Percentiles rank a stretch among this genome's conserved stretches.
Conservation (phyloP, 2,329 filamentous ascomycete genomes). For the Fusarium tricinctum region DNA sequence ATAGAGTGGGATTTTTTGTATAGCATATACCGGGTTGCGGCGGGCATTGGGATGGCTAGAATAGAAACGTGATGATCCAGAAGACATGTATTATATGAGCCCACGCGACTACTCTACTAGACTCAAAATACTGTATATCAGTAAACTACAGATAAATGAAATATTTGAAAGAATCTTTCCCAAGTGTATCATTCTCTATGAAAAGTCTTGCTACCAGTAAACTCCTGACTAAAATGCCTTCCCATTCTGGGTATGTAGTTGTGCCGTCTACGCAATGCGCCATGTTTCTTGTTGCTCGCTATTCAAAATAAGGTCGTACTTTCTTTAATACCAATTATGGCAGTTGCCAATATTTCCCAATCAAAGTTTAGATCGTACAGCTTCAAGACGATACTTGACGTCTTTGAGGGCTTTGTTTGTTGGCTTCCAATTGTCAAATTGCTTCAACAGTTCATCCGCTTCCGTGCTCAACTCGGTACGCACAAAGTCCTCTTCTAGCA, state of each 20-base stretch:
- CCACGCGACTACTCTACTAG: conserved; percentile 40
- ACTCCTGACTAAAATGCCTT: conserved; percentile 25
- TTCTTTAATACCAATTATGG: conserved; percentile 1
- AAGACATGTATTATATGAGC: conserved; percentile 41
- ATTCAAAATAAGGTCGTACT: not conserved
- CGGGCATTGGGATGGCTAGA: conserved; percentile 26
- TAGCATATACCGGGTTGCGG: conserved; percentile 36
- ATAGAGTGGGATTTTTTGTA: conserved; percentile 40
- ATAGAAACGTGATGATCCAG: conserved; percentile 20
- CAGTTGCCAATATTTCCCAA: not conserved
- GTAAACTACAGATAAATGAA: conserved; percentile 6
- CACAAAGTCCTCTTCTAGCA: conserved; percentile 92
- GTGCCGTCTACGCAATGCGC: conserved; percentile 19
- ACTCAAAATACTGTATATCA: conserved; percentile 34
- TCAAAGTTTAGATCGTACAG: conserved; percentile 84
- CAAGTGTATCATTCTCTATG: conserved; percentile 24
- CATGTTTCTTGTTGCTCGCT: conserved; percentile 1
- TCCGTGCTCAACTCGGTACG: conserved; percentile 84
- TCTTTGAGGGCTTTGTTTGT: conserved; percentile 92
- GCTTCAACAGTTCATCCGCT: conserved; percentile 80
- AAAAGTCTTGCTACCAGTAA: conserved; percentile 16
- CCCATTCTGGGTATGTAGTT: conserved; percentile 30
- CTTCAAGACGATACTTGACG: conserved; percentile 94
- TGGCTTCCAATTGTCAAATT: conserved; percentile 96
- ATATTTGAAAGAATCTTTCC: not conserved